A percentile compares a stretch with the other conserved stretches of the same genome.
These are phyloP conservation scores for Xylaria sp. DNA, from an alignment of 2,329 filamentous ascomycete species.

Conservation along the genomic window DNA sequence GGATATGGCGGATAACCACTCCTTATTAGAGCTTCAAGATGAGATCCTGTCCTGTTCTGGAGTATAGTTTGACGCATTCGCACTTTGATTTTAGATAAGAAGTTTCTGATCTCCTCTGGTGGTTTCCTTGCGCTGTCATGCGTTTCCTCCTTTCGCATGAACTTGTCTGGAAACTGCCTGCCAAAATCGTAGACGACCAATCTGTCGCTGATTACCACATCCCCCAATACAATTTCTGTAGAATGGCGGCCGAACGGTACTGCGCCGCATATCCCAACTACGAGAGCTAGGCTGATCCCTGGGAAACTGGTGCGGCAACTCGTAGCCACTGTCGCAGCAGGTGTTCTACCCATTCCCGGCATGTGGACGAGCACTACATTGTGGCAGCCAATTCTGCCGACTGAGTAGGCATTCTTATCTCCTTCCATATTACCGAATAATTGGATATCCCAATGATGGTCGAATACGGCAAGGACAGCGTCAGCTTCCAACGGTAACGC, in stretches of 20 bases:
- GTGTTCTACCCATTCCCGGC: slow-evolving; percentile 18
- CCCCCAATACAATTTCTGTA: slow-evolving; percentile 17
- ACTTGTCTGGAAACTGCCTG: slow-evolving; percentile 20
- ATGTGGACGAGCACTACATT: slow-evolving; percentile 26
- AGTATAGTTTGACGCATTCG: slow-evolving; percentile 1
- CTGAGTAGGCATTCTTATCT: slow-evolving; percentile 22
- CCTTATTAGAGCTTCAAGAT: slow-evolving; percentile 16
- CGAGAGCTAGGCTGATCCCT: slow-evolving; percentile 2
- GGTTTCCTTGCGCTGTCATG: slow-evolving; percentile 14
- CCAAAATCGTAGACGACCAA: slow-evolving; percentile 25
- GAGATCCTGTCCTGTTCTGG: slow-evolving; percentile 6
- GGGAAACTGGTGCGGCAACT: slow-evolving; percentile 21
- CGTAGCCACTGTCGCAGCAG: slow-evolving; percentile 15
- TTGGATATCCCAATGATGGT: slow-evolving; percentile 24
- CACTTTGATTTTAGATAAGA: slow-evolving; percentile 20
- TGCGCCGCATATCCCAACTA: slow-evolving; percentile 24
- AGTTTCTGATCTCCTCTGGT: slow-evolving; percentile 5
- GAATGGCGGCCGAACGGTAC: slow-evolving; percentile 6
- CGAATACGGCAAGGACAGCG: slow-evolving; percentile 12
- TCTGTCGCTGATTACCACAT: slow-evolving; percentile 21
- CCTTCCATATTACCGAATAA: not conserved
- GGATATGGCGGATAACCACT: slow-evolving; percentile 10
- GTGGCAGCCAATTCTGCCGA: slow-evolving; percentile 23
- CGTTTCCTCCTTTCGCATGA: slow-evolving; percentile 8
- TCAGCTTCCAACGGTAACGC: slow-evolving; percentile 19